These are phyloP conservation scores for Aquilaria malaccensis DNA, from an alignment of 345 rosid genomes.

Conservation along the genomic window DNA sequence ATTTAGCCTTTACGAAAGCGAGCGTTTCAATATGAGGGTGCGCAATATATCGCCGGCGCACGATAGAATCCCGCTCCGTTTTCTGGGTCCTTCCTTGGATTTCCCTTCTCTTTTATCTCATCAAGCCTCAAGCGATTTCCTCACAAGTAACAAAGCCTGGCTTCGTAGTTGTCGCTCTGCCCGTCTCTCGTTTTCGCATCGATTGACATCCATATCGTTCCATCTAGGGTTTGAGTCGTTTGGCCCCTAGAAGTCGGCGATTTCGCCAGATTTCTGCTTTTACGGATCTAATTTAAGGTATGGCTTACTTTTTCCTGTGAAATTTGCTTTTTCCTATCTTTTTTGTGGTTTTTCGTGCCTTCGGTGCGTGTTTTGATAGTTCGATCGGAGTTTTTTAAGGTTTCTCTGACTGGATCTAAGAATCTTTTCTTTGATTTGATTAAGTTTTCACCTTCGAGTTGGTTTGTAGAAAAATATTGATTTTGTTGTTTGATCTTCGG, in stretches of 20 bases:
- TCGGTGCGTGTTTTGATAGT: background rate
- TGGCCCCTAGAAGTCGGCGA: background rate
- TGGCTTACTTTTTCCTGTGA: background rate
- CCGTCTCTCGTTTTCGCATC: background rate
- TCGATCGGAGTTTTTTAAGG: background rate
- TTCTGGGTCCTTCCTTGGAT: conserved; percentile 1
- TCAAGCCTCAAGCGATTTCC: background rate
- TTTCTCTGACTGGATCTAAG: background rate
- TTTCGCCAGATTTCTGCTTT: conserved; percentile 6
- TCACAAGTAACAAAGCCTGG: too few relatives aligned
- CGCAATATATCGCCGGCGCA: conserved; percentile 2
- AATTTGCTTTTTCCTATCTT: background rate
- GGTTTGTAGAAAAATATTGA: background rate
- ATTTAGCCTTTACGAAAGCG: too few relatives aligned
- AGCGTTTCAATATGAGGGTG: background rate
- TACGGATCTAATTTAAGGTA: conserved; percentile 11
- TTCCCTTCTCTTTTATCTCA: background rate
- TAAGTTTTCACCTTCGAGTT: background rate
- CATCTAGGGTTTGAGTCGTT: background rate
- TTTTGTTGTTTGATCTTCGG: background rate
- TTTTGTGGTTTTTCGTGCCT: background rate
- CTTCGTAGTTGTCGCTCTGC: background rate
- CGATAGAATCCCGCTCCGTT: conserved; percentile 2
- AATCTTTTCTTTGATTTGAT: background rate
- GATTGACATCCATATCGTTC: background rate